Evolutionary conservation across 495 filamentous ascomycete genomes (phyloP).

Genomic region (Penicillium macrosclerotiorum): DNA sequence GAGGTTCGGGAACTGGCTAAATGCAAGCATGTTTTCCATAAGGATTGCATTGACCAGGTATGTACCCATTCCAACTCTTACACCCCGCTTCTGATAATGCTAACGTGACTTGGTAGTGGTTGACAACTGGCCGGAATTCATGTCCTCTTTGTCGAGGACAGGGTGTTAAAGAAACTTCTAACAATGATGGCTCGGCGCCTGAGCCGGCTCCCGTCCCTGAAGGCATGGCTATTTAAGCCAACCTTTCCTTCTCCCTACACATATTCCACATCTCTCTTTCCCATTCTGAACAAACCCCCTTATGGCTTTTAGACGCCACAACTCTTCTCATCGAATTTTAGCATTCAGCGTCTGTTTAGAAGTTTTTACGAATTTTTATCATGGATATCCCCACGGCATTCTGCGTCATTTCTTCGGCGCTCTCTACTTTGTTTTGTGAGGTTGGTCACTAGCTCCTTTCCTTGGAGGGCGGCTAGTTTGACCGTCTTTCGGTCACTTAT

Average conservation of each 20-base stretch:
- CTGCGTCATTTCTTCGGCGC: conserved; percentile 10
- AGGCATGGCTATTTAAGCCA: conserved; percentile 20
- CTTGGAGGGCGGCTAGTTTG: too few relatives aligned
- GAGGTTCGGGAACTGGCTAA: conserved; percentile 61
- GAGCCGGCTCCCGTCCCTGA: conserved; percentile 18
- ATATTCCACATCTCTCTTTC: background rate
- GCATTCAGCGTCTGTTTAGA: conserved; percentile 39
- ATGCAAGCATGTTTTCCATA: conserved; percentile 71
- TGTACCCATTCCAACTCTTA: conserved; percentile 11
- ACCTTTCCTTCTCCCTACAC: background rate
- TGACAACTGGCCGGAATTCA: conserved; percentile 76
- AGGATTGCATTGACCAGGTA: conserved; percentile 76
- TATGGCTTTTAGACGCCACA: conserved; percentile 1
- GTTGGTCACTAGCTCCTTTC: too few relatives aligned
- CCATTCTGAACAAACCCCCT: conserved; percentile 1
- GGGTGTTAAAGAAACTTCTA: conserved; percentile 53
- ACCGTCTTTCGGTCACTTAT: too few relatives aligned
- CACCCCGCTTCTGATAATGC: background rate
- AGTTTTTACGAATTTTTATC: conserved; percentile 31
- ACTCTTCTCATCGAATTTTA: conserved; percentile 26
- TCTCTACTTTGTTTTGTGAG: conserved; percentile 12
- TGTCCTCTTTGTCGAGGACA: conserved; percentile 72
- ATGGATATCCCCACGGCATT: conserved; percentile 38
- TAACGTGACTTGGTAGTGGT: conserved; percentile 53
- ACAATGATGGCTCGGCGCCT: conserved; percentile 6